phyloP scores from a whole-genome alignment of 1,284 basidiomycete species.

The Ustilago hordei region DNA sequence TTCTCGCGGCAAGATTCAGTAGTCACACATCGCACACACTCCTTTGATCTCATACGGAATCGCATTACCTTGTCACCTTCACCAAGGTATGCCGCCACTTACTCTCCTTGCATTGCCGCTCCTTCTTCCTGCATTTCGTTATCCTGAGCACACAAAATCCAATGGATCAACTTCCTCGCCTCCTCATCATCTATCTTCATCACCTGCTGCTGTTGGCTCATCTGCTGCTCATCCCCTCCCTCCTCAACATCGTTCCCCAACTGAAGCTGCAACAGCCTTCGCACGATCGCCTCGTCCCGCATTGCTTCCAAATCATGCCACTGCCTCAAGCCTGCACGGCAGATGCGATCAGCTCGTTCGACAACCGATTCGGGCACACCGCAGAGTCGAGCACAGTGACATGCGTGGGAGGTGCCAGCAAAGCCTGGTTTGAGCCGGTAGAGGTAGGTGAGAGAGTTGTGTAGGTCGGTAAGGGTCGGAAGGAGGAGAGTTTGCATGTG shows the following conservation, averaged over 20 bases:
- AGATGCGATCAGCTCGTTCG: slow-evolving; percentile 32
- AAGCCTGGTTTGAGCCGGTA: slow-evolving; percentile 44
- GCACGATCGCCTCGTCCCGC: slow-evolving; percentile 32
- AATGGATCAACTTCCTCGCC: slow-evolving; percentile 18
- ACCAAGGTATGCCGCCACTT: background rate
- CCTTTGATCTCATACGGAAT: background rate
- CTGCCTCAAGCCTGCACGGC: slow-evolving; percentile 13
- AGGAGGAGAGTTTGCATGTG: slow-evolving; percentile 52
- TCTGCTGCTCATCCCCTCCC: slow-evolving; percentile 1
- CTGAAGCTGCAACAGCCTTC: slow-evolving; percentile 30
- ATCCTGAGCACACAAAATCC: slow-evolving; percentile 24
- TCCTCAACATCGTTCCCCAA: slow-evolving; percentile 15
- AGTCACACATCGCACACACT: background rate
- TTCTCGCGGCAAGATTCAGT: slow-evolving; percentile 41
- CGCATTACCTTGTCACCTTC: slow-evolving; percentile 12
- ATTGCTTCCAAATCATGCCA: slow-evolving; percentile 32
- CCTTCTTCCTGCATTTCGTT: background rate
- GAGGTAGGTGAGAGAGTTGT: slow-evolving; percentile 39
- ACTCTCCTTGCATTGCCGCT: background rate
- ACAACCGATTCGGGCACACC: slow-evolving; percentile 44
- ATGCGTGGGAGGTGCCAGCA: slow-evolving; percentile 35
- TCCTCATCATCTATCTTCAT: slow-evolving; percentile 14
- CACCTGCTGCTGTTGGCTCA: background rate
- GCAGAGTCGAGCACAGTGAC: slow-evolving; percentile 47
- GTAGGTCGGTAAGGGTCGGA: slow-evolving; percentile 17